These are phyloP conservation scores for Porcisia deanei DNA, from an alignment of 208 protist species.

Conservation along the genomic window DNA sequence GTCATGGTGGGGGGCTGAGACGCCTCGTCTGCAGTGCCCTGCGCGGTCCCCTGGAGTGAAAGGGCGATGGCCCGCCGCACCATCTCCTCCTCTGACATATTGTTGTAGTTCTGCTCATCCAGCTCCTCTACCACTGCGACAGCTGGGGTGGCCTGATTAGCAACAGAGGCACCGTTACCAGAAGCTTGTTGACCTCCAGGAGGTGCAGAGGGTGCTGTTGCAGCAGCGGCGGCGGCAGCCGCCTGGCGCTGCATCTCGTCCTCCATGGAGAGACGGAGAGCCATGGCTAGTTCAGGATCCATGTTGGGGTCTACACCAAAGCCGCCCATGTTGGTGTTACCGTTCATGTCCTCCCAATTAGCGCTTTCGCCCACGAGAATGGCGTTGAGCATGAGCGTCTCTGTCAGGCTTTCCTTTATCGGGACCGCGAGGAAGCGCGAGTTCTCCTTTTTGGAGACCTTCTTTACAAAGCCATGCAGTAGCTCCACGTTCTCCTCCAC, in stretches of 20 bases:
- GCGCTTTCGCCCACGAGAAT: slow-evolving; percentile 78
- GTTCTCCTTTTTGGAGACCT: slow-evolving; percentile 85
- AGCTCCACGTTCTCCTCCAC: slow-evolving; percentile 90
- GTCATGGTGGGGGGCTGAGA: not conserved
- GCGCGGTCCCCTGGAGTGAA: slow-evolving; percentile 66
- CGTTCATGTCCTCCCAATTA: slow-evolving; percentile 20
- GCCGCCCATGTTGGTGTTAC: slow-evolving; percentile 28
- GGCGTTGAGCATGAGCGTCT: slow-evolving; percentile 91
- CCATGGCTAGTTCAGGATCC: slow-evolving; percentile 96
- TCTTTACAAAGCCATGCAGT: slow-evolving; percentile 91
- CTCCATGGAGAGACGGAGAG: slow-evolving; percentile 94
- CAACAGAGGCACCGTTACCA: slow-evolving; percentile 11
- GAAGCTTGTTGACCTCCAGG: slow-evolving; percentile 10
- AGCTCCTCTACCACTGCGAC: not conserved
- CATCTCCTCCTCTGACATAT: slow-evolving; percentile 89
- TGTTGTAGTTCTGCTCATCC: slow-evolving; percentile 37
- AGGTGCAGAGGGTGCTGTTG: slow-evolving; percentile 30
- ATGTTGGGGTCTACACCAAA: slow-evolving; percentile 92
- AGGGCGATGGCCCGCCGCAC: slow-evolving; percentile 76
- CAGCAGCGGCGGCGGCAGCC: slow-evolving; percentile 42
- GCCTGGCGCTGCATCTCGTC: slow-evolving; percentile 92
- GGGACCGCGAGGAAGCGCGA: slow-evolving; percentile 88
- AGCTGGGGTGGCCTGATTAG: slow-evolving; percentile 4
- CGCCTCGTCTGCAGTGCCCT: not conserved
- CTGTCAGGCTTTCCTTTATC: slow-evolving; percentile 84